A percentile compares a stretch with the other conserved stretches of the same genome.
phyloP scores from a whole-genome alignment of 305 asterid species.

The Fraxinus latifolia region DNA sequence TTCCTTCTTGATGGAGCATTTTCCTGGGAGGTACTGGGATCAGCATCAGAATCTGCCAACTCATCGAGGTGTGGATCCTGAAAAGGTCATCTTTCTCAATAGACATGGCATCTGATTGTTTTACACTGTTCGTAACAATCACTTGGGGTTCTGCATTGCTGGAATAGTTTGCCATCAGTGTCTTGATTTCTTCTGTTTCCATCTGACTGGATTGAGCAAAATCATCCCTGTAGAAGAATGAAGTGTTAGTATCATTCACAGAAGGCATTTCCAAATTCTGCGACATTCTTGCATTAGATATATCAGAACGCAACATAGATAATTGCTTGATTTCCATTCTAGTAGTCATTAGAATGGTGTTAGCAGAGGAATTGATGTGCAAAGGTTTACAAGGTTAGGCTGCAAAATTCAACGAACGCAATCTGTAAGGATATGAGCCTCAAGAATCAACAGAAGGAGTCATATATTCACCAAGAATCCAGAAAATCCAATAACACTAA shows the following conservation, averaged over 20 bases:
- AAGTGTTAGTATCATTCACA: neutral
- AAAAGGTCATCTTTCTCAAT: conserved; percentile 19
- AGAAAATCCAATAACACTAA: too few relatives aligned
- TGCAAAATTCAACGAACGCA: too few relatives aligned
- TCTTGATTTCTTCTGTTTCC: conserved; percentile 23
- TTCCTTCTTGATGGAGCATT: conserved; percentile 53
- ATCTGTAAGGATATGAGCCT: too few relatives aligned
- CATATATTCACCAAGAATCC: too few relatives aligned
- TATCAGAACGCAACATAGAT: neutral
- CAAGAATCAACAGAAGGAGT: too few relatives aligned
- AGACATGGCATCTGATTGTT: conserved; percentile 21
- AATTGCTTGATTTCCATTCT: neutral
- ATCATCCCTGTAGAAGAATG: conserved; percentile 40
- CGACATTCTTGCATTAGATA: neutral
- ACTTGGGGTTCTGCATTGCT: conserved; percentile 30
- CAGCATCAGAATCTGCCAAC: conserved; percentile 47
- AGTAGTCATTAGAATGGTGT: neutral
- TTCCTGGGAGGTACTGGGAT: conserved; percentile 25
- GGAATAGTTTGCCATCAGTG: neutral
- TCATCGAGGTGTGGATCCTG: conserved; percentile 30
- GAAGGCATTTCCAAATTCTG: neutral
- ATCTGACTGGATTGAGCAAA: conserved; percentile 27
- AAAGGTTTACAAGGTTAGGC: too few relatives aligned
- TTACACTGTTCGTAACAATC: conserved; percentile 20
- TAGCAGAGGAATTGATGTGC: neutral